phyloP scores from a whole-genome alignment of 2,329 filamentous ascomycete genomes.

The Phialophora expanda region DNA sequence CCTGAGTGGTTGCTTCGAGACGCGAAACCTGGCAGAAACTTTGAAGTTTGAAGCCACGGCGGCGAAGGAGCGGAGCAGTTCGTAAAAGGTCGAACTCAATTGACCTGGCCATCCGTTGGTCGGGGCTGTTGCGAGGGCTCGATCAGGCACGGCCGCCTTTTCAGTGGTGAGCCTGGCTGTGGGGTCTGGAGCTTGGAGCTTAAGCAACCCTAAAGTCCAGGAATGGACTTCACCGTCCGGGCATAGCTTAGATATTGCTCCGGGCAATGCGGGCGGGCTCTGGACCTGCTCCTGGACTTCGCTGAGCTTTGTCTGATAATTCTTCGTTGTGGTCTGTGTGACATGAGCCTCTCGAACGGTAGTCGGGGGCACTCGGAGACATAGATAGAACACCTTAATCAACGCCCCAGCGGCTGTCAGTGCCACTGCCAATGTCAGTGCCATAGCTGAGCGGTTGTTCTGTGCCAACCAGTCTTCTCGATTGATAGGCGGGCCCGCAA shows the following conservation, averaged over 20 bases:
- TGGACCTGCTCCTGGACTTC: background rate
- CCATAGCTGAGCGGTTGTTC: conserved; percentile 11
- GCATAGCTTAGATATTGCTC: conserved; percentile 9
- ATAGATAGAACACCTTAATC: conserved; percentile 4
- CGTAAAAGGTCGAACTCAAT: conserved; percentile 7
- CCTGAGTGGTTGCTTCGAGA: conserved; percentile 16
- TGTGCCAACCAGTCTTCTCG: conserved; percentile 26
- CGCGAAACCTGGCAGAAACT: conserved; percentile 18
- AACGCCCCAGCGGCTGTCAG: conserved; percentile 22
- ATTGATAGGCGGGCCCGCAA: conserved; percentile 20
- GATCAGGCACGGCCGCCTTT: conserved; percentile 1
- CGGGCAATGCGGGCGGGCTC: conserved; percentile 4
- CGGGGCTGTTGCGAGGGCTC: conserved; percentile 11
- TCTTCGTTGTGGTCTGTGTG: conserved; percentile 16
- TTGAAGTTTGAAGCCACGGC: conserved; percentile 17
- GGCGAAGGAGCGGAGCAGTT: conserved; percentile 5
- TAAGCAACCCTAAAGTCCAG: conserved; percentile 3
- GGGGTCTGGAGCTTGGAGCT: background rate
- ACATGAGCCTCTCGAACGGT: conserved; percentile 18
- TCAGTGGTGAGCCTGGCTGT: conserved; percentile 1
- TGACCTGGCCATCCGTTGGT: background rate
- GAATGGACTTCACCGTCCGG: background rate
- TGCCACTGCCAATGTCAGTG: conserved; percentile 19
- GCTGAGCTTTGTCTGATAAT: background rate
- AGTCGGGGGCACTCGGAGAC: background rate